Base-by-base conservation (phyloP, 2,329 filamentous ascomycete species). In the Alternaria viburni region DNA sequence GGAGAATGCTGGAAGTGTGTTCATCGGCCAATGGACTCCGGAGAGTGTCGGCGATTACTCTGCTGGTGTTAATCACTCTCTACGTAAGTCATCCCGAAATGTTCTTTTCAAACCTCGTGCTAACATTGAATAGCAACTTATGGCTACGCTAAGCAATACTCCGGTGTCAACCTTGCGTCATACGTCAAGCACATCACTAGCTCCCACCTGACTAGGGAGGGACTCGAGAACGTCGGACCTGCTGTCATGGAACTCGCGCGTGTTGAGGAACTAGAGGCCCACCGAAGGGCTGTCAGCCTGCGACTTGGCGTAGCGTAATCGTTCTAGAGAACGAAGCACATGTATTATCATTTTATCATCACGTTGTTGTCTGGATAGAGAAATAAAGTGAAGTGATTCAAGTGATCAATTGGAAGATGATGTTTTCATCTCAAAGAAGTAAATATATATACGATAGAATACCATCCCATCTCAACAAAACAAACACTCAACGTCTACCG, bases 171-270 rank as follows among this genome's bases (percentile, higher is more conserved):
- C 80, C 87, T 99, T 6, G 93, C 89, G 30, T 98, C 95, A 3
- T 99, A 97, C 82, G 88, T 97, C 79, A 99, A 99, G 84, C 93
- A 98, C 85, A 97, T 99, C 76, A 99, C 96, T 41, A 96, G 92
- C 83, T 93, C 93, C 0, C 92, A 97, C 80, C 86, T 99, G 65
- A 97, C 93, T 1, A 88, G 90, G 17, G 87, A 97, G 74, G 96
- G 96, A 21, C 84, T 99, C 66, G 87, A 87, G 72, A 96, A 96
- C 74, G 91, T 99, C 3, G 93, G 95, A 32, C 84, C 85, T 57
- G 93, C 96, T 5, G 96, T 99, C 56, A 97, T 98, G 93, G 91
- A 95, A 80, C 85, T 99, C 51, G 96, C 96, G 23, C 92, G 92
- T 75, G 94, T 98, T 3, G 96, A 99, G 81, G 93, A 96, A 78